These are phyloP conservation scores for Mycena maculata DNA, from an alignment of 768 basidiomycete genomes.

Conservation along the genomic window DNA sequence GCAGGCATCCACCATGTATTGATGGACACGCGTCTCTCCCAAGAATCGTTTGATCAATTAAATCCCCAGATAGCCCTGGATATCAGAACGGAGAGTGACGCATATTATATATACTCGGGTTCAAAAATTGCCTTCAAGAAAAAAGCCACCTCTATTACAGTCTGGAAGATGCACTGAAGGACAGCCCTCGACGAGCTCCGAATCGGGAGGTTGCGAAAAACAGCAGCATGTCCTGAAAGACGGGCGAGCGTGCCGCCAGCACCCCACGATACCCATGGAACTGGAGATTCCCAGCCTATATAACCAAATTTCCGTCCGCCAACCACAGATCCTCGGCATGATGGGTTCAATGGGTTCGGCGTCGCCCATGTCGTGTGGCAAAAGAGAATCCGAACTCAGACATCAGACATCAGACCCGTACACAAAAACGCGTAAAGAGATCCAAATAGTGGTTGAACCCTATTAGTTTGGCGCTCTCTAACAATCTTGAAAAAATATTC, in stretches of 20 bases:
- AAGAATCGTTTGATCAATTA: no score
- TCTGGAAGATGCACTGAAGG: slow-evolving; percentile 25
- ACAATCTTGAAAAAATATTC: no score
- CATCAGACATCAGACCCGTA: no score
- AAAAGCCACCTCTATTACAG: neutral
- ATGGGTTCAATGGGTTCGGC: neutral
- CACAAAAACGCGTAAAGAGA: no score
- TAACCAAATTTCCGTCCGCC: slow-evolving; percentile 33
- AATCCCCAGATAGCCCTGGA: no score
- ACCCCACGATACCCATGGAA: slow-evolving; percentile 30
- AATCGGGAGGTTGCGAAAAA: neutral
- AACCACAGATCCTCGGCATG: slow-evolving; percentile 4
- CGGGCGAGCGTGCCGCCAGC: neutral
- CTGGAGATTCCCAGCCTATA: slow-evolving; percentile 26
- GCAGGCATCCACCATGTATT: no score
- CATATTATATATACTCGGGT: no score
- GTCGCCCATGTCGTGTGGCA: neutral
- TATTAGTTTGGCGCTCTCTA: no score
- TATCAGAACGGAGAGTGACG: no score
- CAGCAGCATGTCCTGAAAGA: neutral
- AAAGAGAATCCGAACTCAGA: no score
- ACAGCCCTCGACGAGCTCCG: slow-evolving; percentile 27
- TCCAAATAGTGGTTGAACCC: no score
- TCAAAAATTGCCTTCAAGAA: neutral
- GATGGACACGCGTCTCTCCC: no score